These are phyloP conservation scores for Trypethelium eluteriae DNA, from an alignment of 495 filamentous ascomycete species.

Conservation along the genomic window DNA sequence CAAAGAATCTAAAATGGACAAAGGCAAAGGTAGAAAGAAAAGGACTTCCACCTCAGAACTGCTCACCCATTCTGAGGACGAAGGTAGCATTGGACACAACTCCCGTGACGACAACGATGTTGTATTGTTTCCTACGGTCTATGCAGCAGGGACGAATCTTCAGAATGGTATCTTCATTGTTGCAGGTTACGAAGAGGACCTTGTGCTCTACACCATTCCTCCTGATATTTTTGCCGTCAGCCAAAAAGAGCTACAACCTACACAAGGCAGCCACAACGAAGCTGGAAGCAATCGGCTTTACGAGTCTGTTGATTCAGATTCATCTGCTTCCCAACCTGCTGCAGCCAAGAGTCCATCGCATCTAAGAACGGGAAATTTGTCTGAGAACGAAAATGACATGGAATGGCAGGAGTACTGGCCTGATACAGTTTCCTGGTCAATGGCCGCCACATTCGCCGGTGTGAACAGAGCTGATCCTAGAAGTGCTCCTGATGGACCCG, in stretches of 20 bases:
- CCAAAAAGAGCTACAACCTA: constrained; percentile 18
- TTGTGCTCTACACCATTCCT: constrained; percentile 59
- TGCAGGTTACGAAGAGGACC: constrained; percentile 46
- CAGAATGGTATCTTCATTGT: constrained; percentile 55
- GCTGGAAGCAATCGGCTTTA: not conserved
- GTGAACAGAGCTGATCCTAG: not conserved
- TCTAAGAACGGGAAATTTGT: not conserved
- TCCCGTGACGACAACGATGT: not conserved
- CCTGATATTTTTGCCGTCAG: constrained; percentile 46
- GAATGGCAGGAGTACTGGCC: constrained; percentile 25
- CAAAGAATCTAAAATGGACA: not conserved
- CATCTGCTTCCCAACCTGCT: constrained; percentile 16
- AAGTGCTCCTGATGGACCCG: constrained; percentile 2
- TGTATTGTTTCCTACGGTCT: constrained; percentile 34
- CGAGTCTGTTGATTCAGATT: not conserved
- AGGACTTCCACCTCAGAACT: not conserved
- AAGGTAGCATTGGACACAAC: not conserved
- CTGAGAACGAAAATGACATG: constrained; percentile 1
- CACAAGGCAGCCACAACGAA: not conserved
- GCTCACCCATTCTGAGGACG: constrained; percentile 31
- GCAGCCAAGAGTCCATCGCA: constrained; percentile 13
- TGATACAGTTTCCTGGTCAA: constrained; percentile 12
- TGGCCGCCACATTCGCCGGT: constrained; percentile 10
- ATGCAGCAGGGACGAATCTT: constrained; percentile 54
- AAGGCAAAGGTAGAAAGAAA: not conserved